These are phyloP conservation scores for Termitomyces sp. DNA, from an alignment of 768 basidiomycete genomes.

Conservation along the genomic window DNA sequence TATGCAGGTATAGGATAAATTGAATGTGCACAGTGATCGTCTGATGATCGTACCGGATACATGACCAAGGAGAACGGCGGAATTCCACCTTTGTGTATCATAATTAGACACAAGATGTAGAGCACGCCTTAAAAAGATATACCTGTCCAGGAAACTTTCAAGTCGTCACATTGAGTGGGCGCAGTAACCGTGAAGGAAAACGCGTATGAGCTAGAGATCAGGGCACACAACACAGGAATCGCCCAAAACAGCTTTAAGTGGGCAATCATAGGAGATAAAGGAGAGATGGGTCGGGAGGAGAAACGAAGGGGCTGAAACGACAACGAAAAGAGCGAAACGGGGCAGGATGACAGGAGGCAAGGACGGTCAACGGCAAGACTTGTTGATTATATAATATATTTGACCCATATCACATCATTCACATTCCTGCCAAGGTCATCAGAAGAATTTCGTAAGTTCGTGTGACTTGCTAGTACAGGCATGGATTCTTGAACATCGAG, in stretches of 20 bases:
- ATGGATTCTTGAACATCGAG: neutral
- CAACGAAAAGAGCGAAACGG: neutral
- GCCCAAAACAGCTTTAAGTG: slow-evolving; percentile 12
- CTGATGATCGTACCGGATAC: slow-evolving; percentile 36
- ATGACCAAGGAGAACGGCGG: slow-evolving; percentile 48
- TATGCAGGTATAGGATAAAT: slow-evolving; percentile 20
- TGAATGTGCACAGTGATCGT: neutral
- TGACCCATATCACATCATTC: slow-evolving; percentile 6
- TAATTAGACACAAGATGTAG: slow-evolving; percentile 2
- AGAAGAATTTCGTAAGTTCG: neutral
- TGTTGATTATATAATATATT: slow-evolving; percentile 9
- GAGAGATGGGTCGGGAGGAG: slow-evolving; percentile 15
- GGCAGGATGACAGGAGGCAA: neutral
- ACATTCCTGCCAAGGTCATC: neutral
- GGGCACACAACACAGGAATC: slow-evolving; percentile 18
- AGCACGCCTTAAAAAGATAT: slow-evolving; percentile 11
- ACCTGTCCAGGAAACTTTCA: slow-evolving; percentile 64
- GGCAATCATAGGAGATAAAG: slow-evolving; percentile 11
- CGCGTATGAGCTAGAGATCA: slow-evolving; percentile 21
- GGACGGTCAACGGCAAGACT: slow-evolving; percentile 1
- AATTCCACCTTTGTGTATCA: slow-evolving; percentile 41
- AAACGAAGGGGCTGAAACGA: slow-evolving; percentile 9
- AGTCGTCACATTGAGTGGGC: slow-evolving; percentile 56
- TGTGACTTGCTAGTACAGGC: neutral
- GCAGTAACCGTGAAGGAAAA: slow-evolving; percentile 40